Evolutionary conservation across 768 basidiomycete genomes (phyloP).

Genomic region (Pholiota conissans): DNA sequence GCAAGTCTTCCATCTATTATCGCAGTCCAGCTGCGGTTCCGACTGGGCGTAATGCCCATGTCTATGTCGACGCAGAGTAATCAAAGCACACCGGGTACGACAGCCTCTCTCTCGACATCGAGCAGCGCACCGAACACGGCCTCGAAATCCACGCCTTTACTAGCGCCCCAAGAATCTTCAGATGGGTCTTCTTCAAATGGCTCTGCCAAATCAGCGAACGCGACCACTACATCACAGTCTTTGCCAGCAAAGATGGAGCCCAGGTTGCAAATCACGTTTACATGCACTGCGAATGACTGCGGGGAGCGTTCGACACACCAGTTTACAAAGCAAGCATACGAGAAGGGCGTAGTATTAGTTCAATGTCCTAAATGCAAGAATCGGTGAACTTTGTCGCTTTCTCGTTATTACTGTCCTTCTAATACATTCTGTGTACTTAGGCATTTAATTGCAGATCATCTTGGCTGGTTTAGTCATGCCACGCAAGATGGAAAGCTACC

Average conservation of each 20-base stretch:
- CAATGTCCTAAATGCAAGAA: constrained; percentile 91
- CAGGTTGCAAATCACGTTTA: constrained; percentile 76
- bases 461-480: constrained; percentile 89
- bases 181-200: background rate
- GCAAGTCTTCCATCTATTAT: constrained; percentile 32
- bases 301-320: constrained; percentile 80
- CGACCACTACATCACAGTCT: constrained; percentile 26
- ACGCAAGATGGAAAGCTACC: constrained; percentile 70
- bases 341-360: constrained; percentile 85
- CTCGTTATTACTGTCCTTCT: constrained; percentile 3
- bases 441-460: constrained; percentile 85
- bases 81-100: constrained; percentile 6
- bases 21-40: constrained; percentile 34
- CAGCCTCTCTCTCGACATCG: constrained; percentile 13
- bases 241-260: constrained; percentile 52
- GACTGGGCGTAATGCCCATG: constrained; percentile 25
- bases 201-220: constrained; percentile 6
- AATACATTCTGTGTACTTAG: constrained; percentile 37
- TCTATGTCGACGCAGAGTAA: constrained; percentile 7
- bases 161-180: constrained; percentile 1
- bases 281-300: constrained; percentile 79
- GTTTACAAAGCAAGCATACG: constrained; percentile 84
- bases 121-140: background rate
- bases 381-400: constrained; percentile 50
- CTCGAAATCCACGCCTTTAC: constrained; percentile 7